Percentiles rank a stretch among this genome's conserved stretches.
These are phyloP conservation scores for Tubosaeta sp. DNA, from an alignment of 768 basidiomycete genomes.

Conservation along the genomic window DNA sequence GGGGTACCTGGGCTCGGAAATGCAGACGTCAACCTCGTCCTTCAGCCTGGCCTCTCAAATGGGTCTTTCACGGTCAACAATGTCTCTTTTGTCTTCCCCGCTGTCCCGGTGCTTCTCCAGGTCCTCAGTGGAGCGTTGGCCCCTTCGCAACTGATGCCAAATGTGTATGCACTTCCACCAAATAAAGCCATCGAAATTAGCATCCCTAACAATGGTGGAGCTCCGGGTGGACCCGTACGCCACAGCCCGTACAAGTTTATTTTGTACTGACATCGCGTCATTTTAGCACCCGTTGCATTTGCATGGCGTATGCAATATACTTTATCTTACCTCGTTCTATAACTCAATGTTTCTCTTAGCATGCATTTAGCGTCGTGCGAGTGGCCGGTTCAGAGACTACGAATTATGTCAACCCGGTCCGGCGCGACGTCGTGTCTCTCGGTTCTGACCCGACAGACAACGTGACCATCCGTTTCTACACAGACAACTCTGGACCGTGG, in stretches of 20 bases:
- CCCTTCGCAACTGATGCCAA: constrained; percentile 30
- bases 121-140: neutral
- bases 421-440: constrained; percentile 43
- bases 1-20: neutral
- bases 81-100: neutral
- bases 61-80: neutral
- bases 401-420: constrained; percentile 49
- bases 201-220: constrained; percentile 20
- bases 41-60: neutral
- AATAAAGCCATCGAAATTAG: constrained; percentile 45
- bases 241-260: too few relatives aligned
- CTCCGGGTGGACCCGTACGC: constrained; percentile 12
- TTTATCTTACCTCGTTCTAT: neutral
- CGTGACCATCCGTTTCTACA: constrained; percentile 58
- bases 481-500: constrained; percentile 49
- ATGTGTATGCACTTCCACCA: constrained; percentile 34
- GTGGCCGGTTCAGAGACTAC: constrained; percentile 32
- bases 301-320: constrained; percentile 36
- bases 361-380: constrained; percentile 38
- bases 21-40: neutral
- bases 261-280: neutral
- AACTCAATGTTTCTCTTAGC: constrained; percentile 21
- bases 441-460: constrained; percentile 30
- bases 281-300: constrained; percentile 38
- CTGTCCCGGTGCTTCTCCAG: neutral